Evolutionary conservation across 495 filamentous ascomycete species (phyloP).

Genomic region (Hypoxylon fuscum): DNA sequence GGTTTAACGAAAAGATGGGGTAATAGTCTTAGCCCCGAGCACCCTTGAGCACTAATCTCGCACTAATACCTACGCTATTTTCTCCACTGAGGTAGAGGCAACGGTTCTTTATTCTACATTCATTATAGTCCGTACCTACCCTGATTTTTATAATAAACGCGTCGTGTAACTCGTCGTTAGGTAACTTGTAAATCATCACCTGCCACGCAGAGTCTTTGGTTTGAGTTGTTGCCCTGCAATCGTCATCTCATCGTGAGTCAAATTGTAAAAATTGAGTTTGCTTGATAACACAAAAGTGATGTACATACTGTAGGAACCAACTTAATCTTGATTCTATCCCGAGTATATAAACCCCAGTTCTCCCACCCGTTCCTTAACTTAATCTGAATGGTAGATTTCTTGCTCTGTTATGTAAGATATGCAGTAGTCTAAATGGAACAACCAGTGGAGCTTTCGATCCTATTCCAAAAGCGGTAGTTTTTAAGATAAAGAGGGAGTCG

Average conservation of each 20-base stretch:
- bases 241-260: background rate
- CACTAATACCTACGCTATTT: slow-evolving; percentile 17
- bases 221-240: background rate
- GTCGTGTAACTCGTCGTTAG: background rate
- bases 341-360: background rate
- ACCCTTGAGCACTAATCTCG: background rate
- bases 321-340: background rate
- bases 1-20: slow-evolving; percentile 41
- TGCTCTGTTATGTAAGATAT: background rate
- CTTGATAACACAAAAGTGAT: too few species aligned
- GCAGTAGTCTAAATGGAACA: slow-evolving; percentile 4
- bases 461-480: slow-evolving; percentile 33
- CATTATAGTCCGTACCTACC: too few species aligned
- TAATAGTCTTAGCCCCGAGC: slow-evolving; percentile 7
- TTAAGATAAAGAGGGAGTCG: too few species aligned
- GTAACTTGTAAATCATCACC: background rate
- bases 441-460: slow-evolving; percentile 26
- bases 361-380: background rate
- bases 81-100: background rate
- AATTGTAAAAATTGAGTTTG: too few species aligned
- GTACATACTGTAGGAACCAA: too few species aligned
- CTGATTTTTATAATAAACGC: background rate
- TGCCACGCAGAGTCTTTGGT: too few species aligned
- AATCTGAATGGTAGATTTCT: too few species aligned
- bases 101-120: slow-evolving; percentile 3